Evolutionary conservation across 495 filamentous ascomycete genomes (phyloP), one percentile per base, ranked within the genome.

Genomic region (Podospora tetraspora): DNA sequence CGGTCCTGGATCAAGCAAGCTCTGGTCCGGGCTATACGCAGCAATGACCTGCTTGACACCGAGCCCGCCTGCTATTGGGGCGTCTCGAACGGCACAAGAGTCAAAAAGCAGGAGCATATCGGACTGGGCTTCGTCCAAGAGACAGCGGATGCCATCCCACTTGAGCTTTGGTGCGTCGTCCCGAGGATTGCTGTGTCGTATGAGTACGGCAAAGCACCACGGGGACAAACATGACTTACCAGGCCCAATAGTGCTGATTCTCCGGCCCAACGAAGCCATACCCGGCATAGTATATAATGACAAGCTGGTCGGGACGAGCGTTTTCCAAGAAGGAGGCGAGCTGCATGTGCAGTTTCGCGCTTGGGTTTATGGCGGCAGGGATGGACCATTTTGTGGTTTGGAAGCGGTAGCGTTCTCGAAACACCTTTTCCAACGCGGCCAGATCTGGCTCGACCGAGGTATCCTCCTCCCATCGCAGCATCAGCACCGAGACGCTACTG

Each of bases 241-340:
- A 82, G 24, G 84, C 82, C 85, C 84, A 86, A 68, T 83, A 86
- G 4, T 86, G 76, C 69, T 85, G 83, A 68, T 81, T 79, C 69
- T 87, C 83, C 7, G 77, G 66, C 3, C 83, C 81, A 63, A 84
- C 75, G 68, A 78, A 83, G 21, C 84, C 82, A 69, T 84, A 77
- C 13, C 85, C 85, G 37, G 83, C 84, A 70, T 87, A 87, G 71
- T 86, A 85, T 68, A 87, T 81, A 66, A 87, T 84, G 67, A 85
- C 72, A 1, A 87, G 81, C 62, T 86, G 84, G 65, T 85, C 83
- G 3, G 83, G 78, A 23, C 80, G 71, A 11, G 84, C 84, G 58
- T 82, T 79, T 66, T 87, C 81, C 29, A 85, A 76, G 56, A 84
- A 83, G 0, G 79, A 79, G 16, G 78, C 73, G 74, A 87, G 81